Percentiles rank a stretch among this genome's conserved stretches.
Evolutionary conservation across 768 basidiomycete genomes (phyloP).

Genomic region (Mycena galopus): DNA sequence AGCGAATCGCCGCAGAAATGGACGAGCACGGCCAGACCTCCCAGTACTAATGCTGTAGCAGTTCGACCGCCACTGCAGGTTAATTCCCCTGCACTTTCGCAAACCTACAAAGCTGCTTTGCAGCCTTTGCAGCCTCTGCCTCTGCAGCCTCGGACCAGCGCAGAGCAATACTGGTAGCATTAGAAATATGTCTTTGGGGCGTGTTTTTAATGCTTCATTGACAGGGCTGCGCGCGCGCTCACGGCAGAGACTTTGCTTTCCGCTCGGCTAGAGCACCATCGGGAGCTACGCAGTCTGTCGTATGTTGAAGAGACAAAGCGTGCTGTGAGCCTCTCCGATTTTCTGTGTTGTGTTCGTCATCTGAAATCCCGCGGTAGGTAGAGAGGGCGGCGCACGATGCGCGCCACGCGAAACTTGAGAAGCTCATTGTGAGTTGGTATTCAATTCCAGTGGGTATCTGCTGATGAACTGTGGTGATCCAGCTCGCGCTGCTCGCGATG

Average conservation of each 20-base stretch:
- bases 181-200: no score
- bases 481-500: slow-evolving; percentile 51
- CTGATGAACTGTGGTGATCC: slow-evolving; percentile 3
- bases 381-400: slow-evolving; percentile 62
- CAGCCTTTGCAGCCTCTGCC: no score
- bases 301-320: slow-evolving; percentile 60
- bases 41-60: slow-evolving; percentile 15
- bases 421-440: slow-evolving; percentile 59
- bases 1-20: slow-evolving; percentile 23
- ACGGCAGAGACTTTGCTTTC: slow-evolving; percentile 73
- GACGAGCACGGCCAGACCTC: not conserved
- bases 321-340: slow-evolving; percentile 51
- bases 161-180: slow-evolving; percentile 78
- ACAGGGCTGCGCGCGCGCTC: slow-evolving; percentile 74
- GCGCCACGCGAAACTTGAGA: slow-evolving; percentile 64
- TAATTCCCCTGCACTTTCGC: slow-evolving; percentile 18
- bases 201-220: no score
- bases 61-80: slow-evolving; percentile 22
- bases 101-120: slow-evolving; percentile 21
- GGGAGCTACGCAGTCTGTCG: slow-evolving; percentile 60
- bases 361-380: slow-evolving; percentile 48
- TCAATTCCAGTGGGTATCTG: not conserved
- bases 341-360: not conserved
- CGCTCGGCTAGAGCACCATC: slow-evolving; percentile 61
- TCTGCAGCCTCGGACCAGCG: slow-evolving; percentile 14